Evolutionary conservation across 2,329 filamentous ascomycete genomes (phyloP).

Genomic region (Penicillium sp.): DNA sequence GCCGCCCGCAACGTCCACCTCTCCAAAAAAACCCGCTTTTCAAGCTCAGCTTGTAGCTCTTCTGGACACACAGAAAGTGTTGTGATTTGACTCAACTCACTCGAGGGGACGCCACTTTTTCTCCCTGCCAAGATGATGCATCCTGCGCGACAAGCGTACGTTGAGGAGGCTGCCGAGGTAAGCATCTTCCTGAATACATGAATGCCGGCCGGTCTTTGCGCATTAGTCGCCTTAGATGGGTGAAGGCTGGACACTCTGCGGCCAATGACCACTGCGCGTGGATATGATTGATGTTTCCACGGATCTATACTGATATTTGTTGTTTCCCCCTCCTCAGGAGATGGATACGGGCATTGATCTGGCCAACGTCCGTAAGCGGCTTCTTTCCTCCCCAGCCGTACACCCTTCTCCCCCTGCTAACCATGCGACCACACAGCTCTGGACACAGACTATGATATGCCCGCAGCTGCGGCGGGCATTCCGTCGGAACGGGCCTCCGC

Average conservation of each 20-base stretch:
- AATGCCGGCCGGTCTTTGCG: neutral
- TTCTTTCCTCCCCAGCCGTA: conserved; percentile 1
- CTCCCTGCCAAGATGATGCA: conserved; percentile 55
- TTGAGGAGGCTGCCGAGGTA: conserved; percentile 74
- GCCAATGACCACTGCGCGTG: no score
- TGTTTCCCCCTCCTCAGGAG: conserved; percentile 35
- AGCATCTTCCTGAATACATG: conserved; percentile 25
- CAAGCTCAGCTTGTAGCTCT: neutral
- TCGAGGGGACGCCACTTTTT: neutral
- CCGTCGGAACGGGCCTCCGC: conserved; percentile 77
- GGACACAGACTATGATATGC: conserved; percentile 82
- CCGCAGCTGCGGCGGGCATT: conserved; percentile 57
- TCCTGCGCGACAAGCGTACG: conserved; percentile 85
- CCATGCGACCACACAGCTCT: conserved; percentile 44
- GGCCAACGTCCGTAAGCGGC: conserved; percentile 56
- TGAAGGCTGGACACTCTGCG: neutral
- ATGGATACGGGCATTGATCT: conserved; percentile 56
- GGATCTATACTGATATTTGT: neutral
- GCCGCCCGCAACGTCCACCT: conserved; percentile 10
- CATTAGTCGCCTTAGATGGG: no score
- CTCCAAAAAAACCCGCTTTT: neutral
- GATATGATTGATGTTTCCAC: neutral
- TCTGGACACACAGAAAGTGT: neutral
- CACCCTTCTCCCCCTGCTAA: conserved; percentile 3
- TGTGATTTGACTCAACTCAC: no score